Conservation (phyloP, 257 asterid species). For the Dorcoceras hygrometricum region DNA sequence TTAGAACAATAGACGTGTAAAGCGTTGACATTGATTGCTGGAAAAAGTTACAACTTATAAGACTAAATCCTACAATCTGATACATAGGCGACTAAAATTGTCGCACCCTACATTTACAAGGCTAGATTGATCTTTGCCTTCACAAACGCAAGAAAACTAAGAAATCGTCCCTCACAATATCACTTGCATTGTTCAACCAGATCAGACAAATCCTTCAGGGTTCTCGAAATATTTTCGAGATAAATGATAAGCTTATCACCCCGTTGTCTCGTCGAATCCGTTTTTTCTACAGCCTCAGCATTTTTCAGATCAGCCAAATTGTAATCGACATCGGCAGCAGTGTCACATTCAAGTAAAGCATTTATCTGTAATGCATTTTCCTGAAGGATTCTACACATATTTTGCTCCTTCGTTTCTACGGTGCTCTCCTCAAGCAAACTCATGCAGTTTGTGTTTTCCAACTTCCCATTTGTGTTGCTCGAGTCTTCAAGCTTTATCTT, state of each 20-base stretch:
- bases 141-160: neutral
- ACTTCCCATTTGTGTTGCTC: constrained; percentile 24
- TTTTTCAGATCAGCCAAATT: constrained; percentile 42
- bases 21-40: neutral
- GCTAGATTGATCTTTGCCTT: neutral
- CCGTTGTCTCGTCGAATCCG: constrained; percentile 48
- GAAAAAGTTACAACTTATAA: neutral
- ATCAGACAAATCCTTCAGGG: neutral
- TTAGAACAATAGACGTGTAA: too few species aligned
- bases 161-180: neutral
- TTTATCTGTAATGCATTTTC: constrained; percentile 51
- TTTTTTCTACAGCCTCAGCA: constrained; percentile 40
- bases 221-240: neutral
- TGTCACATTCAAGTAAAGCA: constrained; percentile 49
- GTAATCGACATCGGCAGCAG: constrained; percentile 46
- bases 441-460: constrained; percentile 12
- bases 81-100: neutral
- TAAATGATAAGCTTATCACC: constrained; percentile 39
- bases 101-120: neutral
- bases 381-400: constrained; percentile 44
- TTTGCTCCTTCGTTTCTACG: constrained; percentile 31
- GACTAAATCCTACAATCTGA: neutral
- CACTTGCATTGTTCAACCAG: neutral
- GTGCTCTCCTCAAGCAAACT: constrained; percentile 26
- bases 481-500: constrained; percentile 46